These are phyloP conservation scores for Malassezia sympodialis DNA, from an alignment of 1,284 basidiomycete species.

Conservation along the genomic window DNA sequence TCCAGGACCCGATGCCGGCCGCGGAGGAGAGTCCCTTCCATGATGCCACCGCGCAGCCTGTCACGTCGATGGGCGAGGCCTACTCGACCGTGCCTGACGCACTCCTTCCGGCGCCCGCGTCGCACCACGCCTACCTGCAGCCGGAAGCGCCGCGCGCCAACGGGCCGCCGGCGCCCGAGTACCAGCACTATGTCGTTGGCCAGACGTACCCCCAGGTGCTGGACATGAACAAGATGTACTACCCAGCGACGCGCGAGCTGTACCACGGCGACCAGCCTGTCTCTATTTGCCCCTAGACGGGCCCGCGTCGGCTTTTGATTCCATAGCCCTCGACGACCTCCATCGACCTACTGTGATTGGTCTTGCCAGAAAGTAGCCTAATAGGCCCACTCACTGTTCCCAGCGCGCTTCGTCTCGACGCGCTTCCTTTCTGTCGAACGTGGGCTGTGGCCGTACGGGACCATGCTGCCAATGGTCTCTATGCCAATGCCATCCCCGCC, in stretches of 20 bases:
- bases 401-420: not conserved
- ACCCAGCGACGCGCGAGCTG: conserved; percentile 1
- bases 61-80: not conserved
- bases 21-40: not conserved
- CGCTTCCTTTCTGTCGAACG: not conserved
- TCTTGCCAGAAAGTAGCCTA: not conserved
- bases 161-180: not conserved
- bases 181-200: conserved; percentile 7
- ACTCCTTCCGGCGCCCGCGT: not conserved
- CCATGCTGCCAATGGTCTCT: conserved; percentile 17
- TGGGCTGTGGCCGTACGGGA: not conserved
- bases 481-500: conserved; percentile 13
- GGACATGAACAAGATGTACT: not conserved
- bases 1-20: conserved; percentile 3
- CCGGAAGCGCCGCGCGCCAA: not conserved
- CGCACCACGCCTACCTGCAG: not conserved
- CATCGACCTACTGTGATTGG: not conserved
- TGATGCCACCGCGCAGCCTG: not conserved
- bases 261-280: not conserved
- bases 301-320: not conserved
- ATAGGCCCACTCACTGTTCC: not conserved
- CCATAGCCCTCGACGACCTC: not conserved
- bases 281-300: not conserved
- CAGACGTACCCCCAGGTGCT: conserved; percentile 2
- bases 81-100: not conserved